A percentile compares a stretch with the other conserved stretches of the same genome.
phyloP scores from a whole-genome alignment of 139 green algal genomes.

The Closterium sp. region DNA sequence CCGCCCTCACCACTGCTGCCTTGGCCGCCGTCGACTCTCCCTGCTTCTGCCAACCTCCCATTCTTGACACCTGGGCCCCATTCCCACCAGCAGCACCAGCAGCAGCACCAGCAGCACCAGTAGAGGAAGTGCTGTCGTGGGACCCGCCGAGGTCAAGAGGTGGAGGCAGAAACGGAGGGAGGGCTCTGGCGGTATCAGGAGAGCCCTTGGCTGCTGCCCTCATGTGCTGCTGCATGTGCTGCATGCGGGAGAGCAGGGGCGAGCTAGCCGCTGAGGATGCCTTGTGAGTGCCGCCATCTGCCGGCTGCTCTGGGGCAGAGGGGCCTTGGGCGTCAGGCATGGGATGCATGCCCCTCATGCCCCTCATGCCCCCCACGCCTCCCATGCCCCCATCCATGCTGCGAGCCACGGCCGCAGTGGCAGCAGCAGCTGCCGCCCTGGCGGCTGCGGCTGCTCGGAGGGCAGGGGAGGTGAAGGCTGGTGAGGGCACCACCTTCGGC shows the following conservation, averaged over 20 bases:
- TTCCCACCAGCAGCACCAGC: not conserved
- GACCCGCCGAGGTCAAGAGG: not conserved
- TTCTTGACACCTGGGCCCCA: not conserved
- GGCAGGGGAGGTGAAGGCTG: not conserved
- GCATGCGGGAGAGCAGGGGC: not conserved
- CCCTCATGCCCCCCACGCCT: too few relatives aligned
- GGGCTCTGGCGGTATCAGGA: not conserved
- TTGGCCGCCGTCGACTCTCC: not conserved
- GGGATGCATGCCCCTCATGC: too few relatives aligned
- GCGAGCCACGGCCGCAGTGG: not conserved
- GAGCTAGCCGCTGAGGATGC: not conserved
- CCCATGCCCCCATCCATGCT: not conserved
- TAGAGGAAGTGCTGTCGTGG: not conserved
- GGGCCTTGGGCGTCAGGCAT: too few relatives aligned
- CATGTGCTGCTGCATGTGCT: not conserved
- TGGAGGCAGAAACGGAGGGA: not conserved
- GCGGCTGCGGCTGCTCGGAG: not conserved
- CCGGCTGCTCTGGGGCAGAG: too few relatives aligned
- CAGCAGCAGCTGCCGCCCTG: not conserved
- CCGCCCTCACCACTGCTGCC: not conserved
- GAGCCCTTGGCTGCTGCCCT: not conserved
- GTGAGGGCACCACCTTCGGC: not conserved
- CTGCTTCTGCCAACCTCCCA: not conserved
- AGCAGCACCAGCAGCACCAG: not conserved
- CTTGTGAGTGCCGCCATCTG: not conserved